Conservation (phyloP, 495 filamentous ascomycete genomes). For the Tuber microsphaerosporum region DNA sequence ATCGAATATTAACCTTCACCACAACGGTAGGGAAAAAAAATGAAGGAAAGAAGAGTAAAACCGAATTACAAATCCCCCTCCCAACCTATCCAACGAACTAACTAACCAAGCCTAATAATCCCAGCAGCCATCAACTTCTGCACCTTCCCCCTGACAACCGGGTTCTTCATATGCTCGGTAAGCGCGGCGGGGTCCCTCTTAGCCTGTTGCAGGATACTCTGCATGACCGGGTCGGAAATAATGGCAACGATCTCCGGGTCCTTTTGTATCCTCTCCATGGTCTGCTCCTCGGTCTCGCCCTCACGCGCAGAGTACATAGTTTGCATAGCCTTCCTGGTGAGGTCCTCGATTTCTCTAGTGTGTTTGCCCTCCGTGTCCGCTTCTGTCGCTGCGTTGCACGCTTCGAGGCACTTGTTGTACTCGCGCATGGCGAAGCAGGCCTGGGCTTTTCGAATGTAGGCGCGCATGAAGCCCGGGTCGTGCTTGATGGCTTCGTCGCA, state of each 20-base stretch:
- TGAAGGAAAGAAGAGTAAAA: conserved; percentile 11
- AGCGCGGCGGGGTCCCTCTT: conserved; percentile 87
- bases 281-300: conserved; percentile 95
- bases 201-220: conserved; percentile 83
- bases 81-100: background rate
- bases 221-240: conserved; percentile 93
- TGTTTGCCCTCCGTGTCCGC: conserved; percentile 72
- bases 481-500: conserved; percentile 85
- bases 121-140: conserved; percentile 88
- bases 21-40: background rate
- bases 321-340: conserved; percentile 87
- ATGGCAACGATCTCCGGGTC: conserved; percentile 83
- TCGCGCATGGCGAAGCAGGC: conserved; percentile 93
- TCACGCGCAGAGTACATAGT: conserved; percentile 82
- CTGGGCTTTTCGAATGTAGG: conserved; percentile 90
- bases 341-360: conserved; percentile 80
- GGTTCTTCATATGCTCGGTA: conserved; percentile 94
- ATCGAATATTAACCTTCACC: background rate
- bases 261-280: conserved; percentile 78
- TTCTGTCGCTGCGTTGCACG: conserved; percentile 69
- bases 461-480: conserved; percentile 87
- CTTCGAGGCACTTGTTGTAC: conserved; percentile 87
- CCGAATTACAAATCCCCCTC: conserved; percentile 8
- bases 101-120: conserved; percentile 69
- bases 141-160: conserved; percentile 71